Evolutionary conservation across 169 alveolate genomes (phyloP).

Genomic region (Plasmodium coatneyi): DNA sequence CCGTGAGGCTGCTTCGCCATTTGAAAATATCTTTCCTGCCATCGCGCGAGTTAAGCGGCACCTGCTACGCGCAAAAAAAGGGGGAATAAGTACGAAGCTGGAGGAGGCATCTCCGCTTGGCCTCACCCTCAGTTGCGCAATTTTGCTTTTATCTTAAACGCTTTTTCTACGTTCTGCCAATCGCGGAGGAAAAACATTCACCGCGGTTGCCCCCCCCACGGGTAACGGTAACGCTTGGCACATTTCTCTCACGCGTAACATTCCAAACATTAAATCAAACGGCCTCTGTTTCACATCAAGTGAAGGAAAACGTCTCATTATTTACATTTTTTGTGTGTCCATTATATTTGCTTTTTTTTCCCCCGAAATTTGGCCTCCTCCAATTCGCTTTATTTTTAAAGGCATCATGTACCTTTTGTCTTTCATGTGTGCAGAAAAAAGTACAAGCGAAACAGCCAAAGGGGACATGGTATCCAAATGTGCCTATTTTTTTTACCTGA

Average conservation of each 20-base stretch:
- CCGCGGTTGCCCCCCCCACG: background rate
- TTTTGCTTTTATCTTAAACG: background rate
- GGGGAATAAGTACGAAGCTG: background rate
- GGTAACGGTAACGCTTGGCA: background rate
- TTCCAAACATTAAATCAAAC: background rate
- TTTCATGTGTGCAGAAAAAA: slow-evolving; percentile 67
- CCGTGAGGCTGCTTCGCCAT: background rate
- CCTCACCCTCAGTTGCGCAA: background rate
- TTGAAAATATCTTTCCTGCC: background rate
- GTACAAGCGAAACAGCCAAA: slow-evolving; percentile 3
- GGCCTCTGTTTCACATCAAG: background rate
- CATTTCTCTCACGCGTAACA: background rate
- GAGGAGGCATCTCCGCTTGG: background rate
- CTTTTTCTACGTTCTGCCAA: background rate
- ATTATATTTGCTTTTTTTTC: background rate
- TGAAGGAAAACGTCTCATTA: background rate
- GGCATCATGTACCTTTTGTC: slow-evolving; percentile 11
- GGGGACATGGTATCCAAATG: background rate
- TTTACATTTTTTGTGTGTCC: background rate
- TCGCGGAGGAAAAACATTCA: background rate
- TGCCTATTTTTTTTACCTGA: background rate
- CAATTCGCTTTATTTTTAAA: background rate
- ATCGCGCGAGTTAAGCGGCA: background rate
- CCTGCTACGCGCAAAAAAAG: background rate
- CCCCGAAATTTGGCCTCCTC: background rate